phyloP scores from a whole-genome alignment of 306 rosid species.

The Alnus glutinosa region DNA sequence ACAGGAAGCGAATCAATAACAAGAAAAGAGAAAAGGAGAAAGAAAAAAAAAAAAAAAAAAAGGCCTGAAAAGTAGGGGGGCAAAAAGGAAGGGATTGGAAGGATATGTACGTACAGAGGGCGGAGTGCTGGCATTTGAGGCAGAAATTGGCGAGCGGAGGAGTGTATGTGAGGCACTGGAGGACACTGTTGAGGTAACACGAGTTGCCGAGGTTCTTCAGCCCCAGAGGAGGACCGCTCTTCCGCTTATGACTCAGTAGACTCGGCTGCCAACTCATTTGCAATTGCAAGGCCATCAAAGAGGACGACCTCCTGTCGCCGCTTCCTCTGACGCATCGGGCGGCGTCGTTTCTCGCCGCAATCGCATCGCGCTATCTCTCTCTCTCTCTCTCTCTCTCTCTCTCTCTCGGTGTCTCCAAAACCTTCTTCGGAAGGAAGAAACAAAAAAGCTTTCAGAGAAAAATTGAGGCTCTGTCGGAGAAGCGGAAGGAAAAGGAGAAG shows the following conservation, averaged over 20 bases:
- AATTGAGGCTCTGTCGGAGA: too few relatives aligned
- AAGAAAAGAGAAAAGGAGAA: too few relatives aligned
- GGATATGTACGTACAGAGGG: conserved; percentile 47
- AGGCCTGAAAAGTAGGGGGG: background rate
- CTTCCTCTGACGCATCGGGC: conserved; percentile 66
- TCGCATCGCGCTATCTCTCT: conserved; percentile 56
- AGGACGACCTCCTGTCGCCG: conserved; percentile 42
- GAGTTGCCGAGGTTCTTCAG: conserved; percentile 94
- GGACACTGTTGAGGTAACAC: conserved; percentile 98
- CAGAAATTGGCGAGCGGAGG: conserved; percentile 99
- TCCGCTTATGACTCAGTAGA: conserved; percentile 80
- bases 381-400: background rate
- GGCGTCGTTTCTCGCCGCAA: conserved; percentile 57
- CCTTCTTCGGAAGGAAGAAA: too few relatives aligned
- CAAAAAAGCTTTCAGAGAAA: background rate
- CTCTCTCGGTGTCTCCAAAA: too few relatives aligned
- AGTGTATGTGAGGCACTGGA: conserved; percentile 98
- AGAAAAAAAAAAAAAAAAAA: background rate
- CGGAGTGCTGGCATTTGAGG: conserved; percentile 75
- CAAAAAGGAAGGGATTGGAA: background rate
- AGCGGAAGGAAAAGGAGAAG: background rate
- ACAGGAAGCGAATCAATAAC: background rate
- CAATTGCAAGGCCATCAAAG: conserved; percentile 88
- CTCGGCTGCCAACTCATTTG: conserved; percentile 99
- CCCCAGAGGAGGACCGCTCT: conserved; percentile 80